Evolutionary conservation across 2,329 filamentous ascomycete species (phyloP).

Genomic region (Nigrospora sphaerica): DNA sequence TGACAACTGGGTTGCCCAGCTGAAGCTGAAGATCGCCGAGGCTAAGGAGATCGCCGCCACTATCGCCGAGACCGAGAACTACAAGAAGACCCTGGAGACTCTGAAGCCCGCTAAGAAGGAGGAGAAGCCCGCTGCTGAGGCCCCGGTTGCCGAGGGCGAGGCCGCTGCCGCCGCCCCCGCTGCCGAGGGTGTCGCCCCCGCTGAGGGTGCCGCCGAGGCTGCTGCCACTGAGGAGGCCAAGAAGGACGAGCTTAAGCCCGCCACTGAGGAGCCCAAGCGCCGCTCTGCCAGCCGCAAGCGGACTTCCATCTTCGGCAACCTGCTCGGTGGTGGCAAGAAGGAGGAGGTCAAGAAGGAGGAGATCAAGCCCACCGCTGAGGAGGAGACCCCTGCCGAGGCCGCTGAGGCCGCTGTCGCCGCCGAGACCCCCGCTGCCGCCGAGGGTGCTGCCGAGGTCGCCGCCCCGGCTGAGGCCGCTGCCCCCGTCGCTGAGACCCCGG

Average conservation of each 20-base stretch:
- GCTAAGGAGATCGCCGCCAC: constrained; percentile 73
- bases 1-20: constrained; percentile 82
- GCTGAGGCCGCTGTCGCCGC: constrained; percentile 22
- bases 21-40: constrained; percentile 77
- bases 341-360: constrained; percentile 36
- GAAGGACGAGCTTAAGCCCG: constrained; percentile 43
- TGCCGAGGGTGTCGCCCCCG: constrained; percentile 19
- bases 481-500: constrained; percentile 21
- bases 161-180: constrained; percentile 21
- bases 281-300: constrained; percentile 61
- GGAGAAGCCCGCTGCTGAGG: constrained; percentile 33
- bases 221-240: constrained; percentile 26
- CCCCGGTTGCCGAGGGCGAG: constrained; percentile 29
- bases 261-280: constrained; percentile 54
- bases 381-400: constrained; percentile 24
- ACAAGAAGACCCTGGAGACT: constrained; percentile 79
- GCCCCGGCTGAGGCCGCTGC: constrained; percentile 19
- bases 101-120: constrained; percentile 46
- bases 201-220: constrained; percentile 14
- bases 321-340: constrained; percentile 44
- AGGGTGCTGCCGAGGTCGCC: constrained; percentile 12
- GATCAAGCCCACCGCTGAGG: constrained; percentile 28
- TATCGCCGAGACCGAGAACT: constrained; percentile 72
- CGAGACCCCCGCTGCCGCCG: constrained; percentile 28
- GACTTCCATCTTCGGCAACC: constrained; percentile 53